Evolutionary conservation across 805 yeast genomes (phyloP).

Genomic region (Nakazawaea wyomingensis): DNA sequence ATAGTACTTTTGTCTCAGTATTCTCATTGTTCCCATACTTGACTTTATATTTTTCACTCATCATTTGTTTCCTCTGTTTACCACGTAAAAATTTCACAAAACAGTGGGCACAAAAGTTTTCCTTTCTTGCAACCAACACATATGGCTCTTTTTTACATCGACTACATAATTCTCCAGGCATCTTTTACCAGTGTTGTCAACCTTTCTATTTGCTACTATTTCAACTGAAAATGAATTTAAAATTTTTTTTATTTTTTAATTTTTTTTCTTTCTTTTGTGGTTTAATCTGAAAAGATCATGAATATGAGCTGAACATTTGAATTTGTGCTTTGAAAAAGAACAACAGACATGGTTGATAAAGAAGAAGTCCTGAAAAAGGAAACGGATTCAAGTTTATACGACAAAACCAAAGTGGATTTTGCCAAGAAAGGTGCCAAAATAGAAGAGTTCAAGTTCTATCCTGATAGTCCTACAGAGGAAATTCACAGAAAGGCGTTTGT

Average conservation of each 20-base stretch:
- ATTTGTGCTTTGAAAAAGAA: too few relatives aligned
- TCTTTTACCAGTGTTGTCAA: too few relatives aligned
- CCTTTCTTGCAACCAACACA: slow-evolving; percentile 51
- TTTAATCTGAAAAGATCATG: too few relatives aligned
- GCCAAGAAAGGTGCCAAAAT: slow-evolving; percentile 41
- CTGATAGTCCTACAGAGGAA: slow-evolving; percentile 79
- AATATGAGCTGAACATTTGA: too few relatives aligned
- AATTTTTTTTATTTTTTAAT: slow-evolving; percentile 5
- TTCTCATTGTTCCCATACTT: slow-evolving; percentile 43
- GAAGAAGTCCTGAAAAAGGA: background rate
- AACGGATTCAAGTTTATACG: slow-evolving; percentile 21
- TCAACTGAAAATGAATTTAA: slow-evolving; percentile 4
- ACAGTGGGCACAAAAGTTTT: slow-evolving; percentile 60
- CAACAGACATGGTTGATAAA: too few relatives aligned
- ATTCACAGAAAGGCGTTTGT: slow-evolving; percentile 65
- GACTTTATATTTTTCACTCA: slow-evolving; percentile 66
- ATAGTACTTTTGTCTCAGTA: slow-evolving; percentile 31
- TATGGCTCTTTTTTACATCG: slow-evolving; percentile 44
- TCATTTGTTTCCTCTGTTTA: slow-evolving; percentile 78
- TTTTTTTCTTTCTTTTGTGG: too few relatives aligned
- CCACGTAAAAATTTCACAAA: slow-evolving; percentile 68
- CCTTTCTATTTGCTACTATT: slow-evolving; percentile 14
- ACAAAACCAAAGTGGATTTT: slow-evolving; percentile 45
- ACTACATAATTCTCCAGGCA: slow-evolving; percentile 28
- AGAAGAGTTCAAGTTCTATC: slow-evolving; percentile 64